These are phyloP conservation scores for Metschnikowia lochheadii DNA, from an alignment of 805 yeast species.

Conservation along the genomic window DNA sequence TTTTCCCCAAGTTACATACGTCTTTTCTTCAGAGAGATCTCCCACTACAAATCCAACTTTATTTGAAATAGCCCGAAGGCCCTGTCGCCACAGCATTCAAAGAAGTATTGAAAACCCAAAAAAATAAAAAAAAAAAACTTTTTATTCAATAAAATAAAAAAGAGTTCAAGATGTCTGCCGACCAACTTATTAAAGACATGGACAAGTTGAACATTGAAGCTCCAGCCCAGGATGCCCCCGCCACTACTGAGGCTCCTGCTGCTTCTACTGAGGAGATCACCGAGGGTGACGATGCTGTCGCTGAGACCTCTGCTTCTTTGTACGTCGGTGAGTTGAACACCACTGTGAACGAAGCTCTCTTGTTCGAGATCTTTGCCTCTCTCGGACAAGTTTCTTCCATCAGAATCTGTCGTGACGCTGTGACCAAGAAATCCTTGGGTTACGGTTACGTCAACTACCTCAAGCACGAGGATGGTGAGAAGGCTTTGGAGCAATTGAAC, in stretches of 20 bases:
- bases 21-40: conserved; percentile 18
- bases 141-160: conserved; percentile 12
- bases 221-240: conserved; percentile 25
- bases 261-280: conserved; percentile 28
- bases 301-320: conserved; percentile 73
- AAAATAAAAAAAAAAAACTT: conserved; percentile 12
- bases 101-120: conserved; percentile 8
- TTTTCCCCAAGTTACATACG: conserved; percentile 9
- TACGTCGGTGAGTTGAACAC: conserved; percentile 97
- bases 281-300: conserved; percentile 32
- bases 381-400: conserved; percentile 94
- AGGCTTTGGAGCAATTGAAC: conserved; percentile 93
- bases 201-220: conserved; percentile 45
- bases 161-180: conserved; percentile 28
- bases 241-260: conserved; percentile 25
- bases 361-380: conserved; percentile 91
- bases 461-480: conserved; percentile 83
- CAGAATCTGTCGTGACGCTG: conserved; percentile 98
- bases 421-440: conserved; percentile 94
- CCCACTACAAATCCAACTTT: conserved; percentile 10
- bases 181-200: conserved; percentile 44
- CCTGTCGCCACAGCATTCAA: conserved; percentile 4
- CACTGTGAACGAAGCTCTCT: conserved; percentile 86
- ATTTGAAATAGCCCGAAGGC: conserved; percentile 1
- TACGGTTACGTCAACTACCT: conserved; percentile 98